A percentile compares a stretch with the other conserved stretches of the same genome.
These are phyloP conservation scores for Magnusiomyces ingens DNA, from an alignment of 1,139 yeast genomes.

Conservation along the genomic window DNA sequence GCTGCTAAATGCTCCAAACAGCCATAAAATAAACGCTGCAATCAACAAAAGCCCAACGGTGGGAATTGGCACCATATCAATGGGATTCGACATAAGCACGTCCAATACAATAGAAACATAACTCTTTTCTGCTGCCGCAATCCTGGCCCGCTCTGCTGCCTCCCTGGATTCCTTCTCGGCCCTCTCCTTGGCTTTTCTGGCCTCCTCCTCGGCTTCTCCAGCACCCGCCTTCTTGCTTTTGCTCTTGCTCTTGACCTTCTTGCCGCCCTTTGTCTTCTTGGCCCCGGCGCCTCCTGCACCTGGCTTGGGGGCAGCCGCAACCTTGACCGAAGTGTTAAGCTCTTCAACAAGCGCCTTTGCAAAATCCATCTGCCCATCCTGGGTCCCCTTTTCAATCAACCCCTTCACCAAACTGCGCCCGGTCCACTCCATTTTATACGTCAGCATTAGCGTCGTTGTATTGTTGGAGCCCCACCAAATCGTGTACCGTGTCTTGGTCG, in stretches of 20 bases:
- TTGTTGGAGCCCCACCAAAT: constrained; percentile 76
- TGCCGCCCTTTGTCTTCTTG: constrained; percentile 11
- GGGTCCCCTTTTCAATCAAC: constrained; percentile 84
- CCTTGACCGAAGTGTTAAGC: constrained; percentile 43
- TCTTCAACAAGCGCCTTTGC: constrained; percentile 55
- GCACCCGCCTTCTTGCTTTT: constrained; percentile 5
- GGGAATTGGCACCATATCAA: constrained; percentile 20
- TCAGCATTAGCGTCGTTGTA: constrained; percentile 56
- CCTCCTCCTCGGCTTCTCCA: constrained; percentile 2
- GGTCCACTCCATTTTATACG: constrained; percentile 74
- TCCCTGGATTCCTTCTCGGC: not conserved
- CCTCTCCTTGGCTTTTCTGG: not conserved
- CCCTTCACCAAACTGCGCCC: constrained; percentile 93
- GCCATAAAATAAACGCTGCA: constrained; percentile 20
- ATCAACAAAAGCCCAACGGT: constrained; percentile 19
- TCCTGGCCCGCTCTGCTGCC: constrained; percentile 2
- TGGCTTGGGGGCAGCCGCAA: constrained; percentile 19
- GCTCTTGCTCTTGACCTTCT: constrained; percentile 16
- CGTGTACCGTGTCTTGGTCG: constrained; percentile 57
- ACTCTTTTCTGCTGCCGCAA: constrained; percentile 3
- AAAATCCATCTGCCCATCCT: constrained; percentile 80
- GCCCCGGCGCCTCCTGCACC: constrained; percentile 21
- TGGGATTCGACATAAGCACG: constrained; percentile 12
- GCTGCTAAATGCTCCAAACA: constrained; percentile 21
- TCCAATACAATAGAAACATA: constrained; percentile 10